Evolutionary conservation across 148 eudicot genomes (phyloP), one percentile per base, ranked within the genome.

Genomic region (Camellia sinensis): DNA sequence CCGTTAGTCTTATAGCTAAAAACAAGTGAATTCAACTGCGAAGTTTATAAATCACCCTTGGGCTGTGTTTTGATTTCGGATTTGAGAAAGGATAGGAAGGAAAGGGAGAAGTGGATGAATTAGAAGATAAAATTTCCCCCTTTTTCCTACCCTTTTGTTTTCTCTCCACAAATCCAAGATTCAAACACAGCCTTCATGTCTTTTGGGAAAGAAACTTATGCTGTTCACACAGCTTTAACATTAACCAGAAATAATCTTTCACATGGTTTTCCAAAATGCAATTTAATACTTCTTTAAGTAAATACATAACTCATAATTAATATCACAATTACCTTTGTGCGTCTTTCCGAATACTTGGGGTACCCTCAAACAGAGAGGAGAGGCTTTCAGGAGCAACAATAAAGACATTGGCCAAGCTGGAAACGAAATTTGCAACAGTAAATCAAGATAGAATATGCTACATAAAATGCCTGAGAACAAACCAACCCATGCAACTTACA

Each of bases 351-450:
- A 96, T 92, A 82, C 99, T 93, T 83, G 99, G 99, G 44, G 91
- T 89, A 79, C 99, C 99, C 87, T 96, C 98, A 73, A 96, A 96
- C 63, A 96, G 87, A 67, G 89, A 87, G 53, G 97, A 85, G 75
- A 96, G 91, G 87, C 99, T 93, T 89, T 96, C 99, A 76, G 99
- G 99, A 84, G 99, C 98, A 60, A 96, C 99, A 73, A 96, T 93
- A 84, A 96, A 96, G 89, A 93, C 99, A 83, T 96, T 96, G 79
- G 99, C 99, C 93, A 93, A 73, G 77, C 99, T 96, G 94, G 46
- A 87, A 71, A 75, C 1, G 75, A 76, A 52, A 69, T 18, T 15
- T 48, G 46, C 66, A 74, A 81, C 54, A 78, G 73, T 46, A 17
- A 80, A 64, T 44, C 6, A 60, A 60, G 14, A 82, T 11, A 67